Evolutionary conservation across 1,284 basidiomycete species (phyloP), one percentile per base, ranked within the genome.

Genomic region (Phlebopus sp.): DNA sequence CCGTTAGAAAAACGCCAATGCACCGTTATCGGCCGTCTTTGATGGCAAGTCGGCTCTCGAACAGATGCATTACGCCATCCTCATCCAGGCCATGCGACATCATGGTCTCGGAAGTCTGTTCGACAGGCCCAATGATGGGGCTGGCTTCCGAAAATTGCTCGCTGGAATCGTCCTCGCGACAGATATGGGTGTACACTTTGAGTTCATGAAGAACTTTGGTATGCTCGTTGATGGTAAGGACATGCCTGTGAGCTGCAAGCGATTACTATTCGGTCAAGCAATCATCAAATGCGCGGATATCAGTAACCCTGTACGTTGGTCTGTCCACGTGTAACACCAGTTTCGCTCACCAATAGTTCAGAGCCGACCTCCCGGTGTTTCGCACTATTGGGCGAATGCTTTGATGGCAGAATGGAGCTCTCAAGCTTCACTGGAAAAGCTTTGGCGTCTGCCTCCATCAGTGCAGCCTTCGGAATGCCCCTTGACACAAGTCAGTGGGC

Each of bases 231-330:
- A 70, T 3, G 77, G 74, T 15, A 69, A 70, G 18, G 63, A 68
- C 10, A 66, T 64, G 10, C 64, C 75, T 29, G 47, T 75, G 27
- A 65, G 67, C 49, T 69, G 73, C 49, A 76, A 83, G 50, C 79
- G 87, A 52, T 72, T 90, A 19, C 69, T 95, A 47, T 68, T 93
- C n/a, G 93, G 90, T 62, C 91, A 97, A 59, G 89, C 89, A 4
- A 73, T 97, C 43, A 86, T 97, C 68, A 97, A 97, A 69, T 96
- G 93, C 61, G 92, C 92, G 10, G 94, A 97, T 70, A 97, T 97
- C 62, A 94, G 90, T 64, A 97, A 97, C 67, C 93, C 94, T 10
- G 92, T 96, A 66, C 55, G 88, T 78, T 39, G 43, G 46, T 36
- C 38, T 37, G 35, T 39, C 38, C 11, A 42, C 29, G 39, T 45